Conservation (phyloP, 2,329 filamentous ascomycete species). For the Teratosphaeria destructans region DNA sequence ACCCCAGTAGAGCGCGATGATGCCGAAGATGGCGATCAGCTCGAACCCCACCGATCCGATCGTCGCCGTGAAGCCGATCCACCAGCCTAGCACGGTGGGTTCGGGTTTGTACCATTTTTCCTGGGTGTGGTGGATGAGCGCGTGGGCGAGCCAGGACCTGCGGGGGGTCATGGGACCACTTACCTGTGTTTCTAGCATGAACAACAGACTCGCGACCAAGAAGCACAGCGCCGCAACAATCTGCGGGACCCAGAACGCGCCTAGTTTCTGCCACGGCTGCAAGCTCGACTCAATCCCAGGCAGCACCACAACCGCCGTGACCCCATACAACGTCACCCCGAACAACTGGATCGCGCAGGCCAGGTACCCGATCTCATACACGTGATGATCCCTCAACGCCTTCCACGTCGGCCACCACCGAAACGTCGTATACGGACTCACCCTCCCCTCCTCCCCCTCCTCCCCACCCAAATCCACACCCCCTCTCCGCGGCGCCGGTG, state of each 20-base stretch:
- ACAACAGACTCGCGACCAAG: conserved; percentile 19
- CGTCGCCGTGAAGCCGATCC: conserved; percentile 20
- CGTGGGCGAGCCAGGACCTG: background rate
- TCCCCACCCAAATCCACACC: conserved; percentile 10
- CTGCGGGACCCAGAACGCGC: conserved; percentile 11
- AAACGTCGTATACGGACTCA: background rate
- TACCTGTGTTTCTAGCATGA: conserved; percentile 20
- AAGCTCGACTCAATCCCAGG: conserved; percentile 17
- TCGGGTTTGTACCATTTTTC: conserved; percentile 17
- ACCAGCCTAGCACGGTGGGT: conserved; percentile 18
- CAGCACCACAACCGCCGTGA: conserved; percentile 16
- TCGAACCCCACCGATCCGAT: conserved; percentile 21
- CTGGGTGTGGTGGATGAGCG: background rate
- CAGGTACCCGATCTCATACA: conserved; percentile 22
- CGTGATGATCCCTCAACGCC: conserved; percentile 16
- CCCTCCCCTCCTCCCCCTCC: background rate
- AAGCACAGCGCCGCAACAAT: conserved; percentile 20
- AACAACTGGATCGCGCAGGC: conserved; percentile 21
- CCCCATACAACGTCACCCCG: conserved; percentile 18
- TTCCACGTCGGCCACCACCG: conserved; percentile 17
- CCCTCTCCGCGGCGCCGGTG: conserved; percentile 10
- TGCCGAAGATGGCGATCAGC: conserved; percentile 9
- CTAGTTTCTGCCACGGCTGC: conserved; percentile 18
- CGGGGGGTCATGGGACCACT: background rate
- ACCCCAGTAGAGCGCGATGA: conserved; percentile 3